Evolutionary conservation across 805 yeast genomes (phyloP).

Genomic region (Candida odintsovae): DNA sequence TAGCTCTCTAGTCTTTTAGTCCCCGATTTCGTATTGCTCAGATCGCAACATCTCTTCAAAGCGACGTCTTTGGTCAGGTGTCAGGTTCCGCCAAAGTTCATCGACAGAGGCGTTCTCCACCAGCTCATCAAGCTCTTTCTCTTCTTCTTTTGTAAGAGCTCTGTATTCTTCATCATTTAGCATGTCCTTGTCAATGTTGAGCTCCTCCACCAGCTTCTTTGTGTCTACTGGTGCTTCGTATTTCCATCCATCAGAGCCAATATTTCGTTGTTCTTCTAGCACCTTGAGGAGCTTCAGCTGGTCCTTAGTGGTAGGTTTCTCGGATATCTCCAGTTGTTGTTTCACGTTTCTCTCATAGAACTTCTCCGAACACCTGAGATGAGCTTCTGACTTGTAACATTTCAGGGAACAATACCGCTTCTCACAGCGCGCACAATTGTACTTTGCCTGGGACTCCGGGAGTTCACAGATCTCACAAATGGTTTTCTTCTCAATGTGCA

Average conservation of each 20-base stretch:
- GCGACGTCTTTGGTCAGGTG: slow-evolving; percentile 1
- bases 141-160: slow-evolving; percentile 3
- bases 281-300: slow-evolving; percentile 1
- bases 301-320: not conserved
- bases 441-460: not conserved
- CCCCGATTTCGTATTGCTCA: slow-evolving; percentile 1
- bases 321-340: not conserved
- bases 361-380: slow-evolving; percentile 3
- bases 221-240: slow-evolving; percentile 1
- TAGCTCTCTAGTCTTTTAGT: too few relatives aligned
- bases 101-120: slow-evolving; percentile 4
- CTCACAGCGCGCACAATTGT: slow-evolving; percentile 5
- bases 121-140: slow-evolving; percentile 1
- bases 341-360: slow-evolving; percentile 3
- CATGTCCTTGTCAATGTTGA: not conserved
- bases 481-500: not conserved
- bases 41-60: slow-evolving; percentile 2
- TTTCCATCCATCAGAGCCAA: slow-evolving; percentile 1
- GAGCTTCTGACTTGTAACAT: slow-evolving; percentile 8
- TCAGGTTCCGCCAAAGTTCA: slow-evolving; percentile 1
- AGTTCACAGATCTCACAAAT: not conserved
- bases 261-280: not conserved
- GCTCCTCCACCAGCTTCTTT: not conserved
- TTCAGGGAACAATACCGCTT: slow-evolving; percentile 7
- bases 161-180: slow-evolving; percentile 4